Conservation (phyloP, 75 land plant species). For the Cryptomeria japonica region DNA sequence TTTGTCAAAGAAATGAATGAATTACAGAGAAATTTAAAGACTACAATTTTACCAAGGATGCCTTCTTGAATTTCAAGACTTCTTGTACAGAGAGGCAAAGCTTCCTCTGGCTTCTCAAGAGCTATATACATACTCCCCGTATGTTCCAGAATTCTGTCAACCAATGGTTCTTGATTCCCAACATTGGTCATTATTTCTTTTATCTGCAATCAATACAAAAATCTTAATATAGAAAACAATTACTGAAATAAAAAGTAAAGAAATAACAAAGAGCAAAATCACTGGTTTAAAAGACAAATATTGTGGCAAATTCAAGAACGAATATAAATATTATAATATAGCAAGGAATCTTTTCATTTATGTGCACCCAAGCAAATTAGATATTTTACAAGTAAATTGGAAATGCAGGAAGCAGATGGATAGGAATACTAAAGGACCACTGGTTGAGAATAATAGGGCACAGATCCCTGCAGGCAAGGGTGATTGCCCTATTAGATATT, state of each 20-base stretch:
- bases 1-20: background rate
- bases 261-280: background rate
- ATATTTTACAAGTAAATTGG: background rate
- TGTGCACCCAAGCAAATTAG: background rate
- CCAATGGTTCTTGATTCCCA: slow-evolving; percentile 41
- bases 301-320: background rate
- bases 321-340: background rate
- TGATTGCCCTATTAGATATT: background rate
- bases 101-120: slow-evolving; percentile 66
- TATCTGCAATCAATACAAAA: slow-evolving; percentile 33
- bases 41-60: slow-evolving; percentile 44
- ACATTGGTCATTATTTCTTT: slow-evolving; percentile 37
- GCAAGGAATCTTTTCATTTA: background rate
- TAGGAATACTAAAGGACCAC: background rate
- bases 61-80: slow-evolving; percentile 56
- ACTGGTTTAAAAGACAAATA: background rate
- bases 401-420: background rate
- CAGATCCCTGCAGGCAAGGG: background rate
- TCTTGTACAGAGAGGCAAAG: slow-evolving; percentile 43
- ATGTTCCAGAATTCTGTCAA: slow-evolving; percentile 66
- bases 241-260: background rate
- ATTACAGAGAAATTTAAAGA: background rate
- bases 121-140: slow-evolving; percentile 77
- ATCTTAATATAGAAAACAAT: background rate
- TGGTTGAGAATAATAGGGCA: background rate